Conservation (phyloP, 192 early-diverging fungal genomes). For the Pilobolus umbonatus region DNA sequence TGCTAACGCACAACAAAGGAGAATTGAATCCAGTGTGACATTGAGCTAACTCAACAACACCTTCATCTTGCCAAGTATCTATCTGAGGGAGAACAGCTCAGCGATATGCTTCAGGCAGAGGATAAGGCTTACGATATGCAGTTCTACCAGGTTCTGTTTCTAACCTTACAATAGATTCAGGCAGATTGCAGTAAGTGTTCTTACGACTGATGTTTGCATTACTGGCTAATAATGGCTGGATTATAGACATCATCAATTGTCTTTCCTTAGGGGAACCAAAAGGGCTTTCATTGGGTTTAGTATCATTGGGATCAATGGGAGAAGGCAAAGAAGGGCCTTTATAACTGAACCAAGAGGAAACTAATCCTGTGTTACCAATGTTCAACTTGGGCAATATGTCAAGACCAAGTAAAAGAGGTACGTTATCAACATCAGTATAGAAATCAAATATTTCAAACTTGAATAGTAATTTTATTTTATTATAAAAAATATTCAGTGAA, state of each 20-base stretch:
- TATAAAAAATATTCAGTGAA: neutral
- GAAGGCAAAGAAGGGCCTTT: too few species aligned
- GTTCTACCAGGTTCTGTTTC: neutral
- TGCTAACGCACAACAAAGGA: conserved; percentile 17
- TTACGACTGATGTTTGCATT: too few species aligned
- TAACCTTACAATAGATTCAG: neutral
- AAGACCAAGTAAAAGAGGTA: neutral
- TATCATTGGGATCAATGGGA: neutral
- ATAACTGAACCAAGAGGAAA: neutral
- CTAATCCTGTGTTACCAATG: neutral
- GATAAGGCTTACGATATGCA: neutral
- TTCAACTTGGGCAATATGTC: neutral
- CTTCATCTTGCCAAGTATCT: conserved; percentile 14
- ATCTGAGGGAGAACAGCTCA: neutral
- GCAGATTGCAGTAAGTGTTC: neutral
- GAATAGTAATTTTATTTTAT: neutral
- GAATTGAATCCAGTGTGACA: conserved; percentile 1
- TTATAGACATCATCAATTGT: neutral
- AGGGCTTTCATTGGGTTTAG: neutral
- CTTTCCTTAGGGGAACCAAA: neutral
- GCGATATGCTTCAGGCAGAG: neutral
- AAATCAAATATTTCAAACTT: neutral
- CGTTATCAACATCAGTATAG: neutral
- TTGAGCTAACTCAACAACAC: conserved; percentile 3
- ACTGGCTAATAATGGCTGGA: too few species aligned